Evolutionary conservation across 768 basidiomycete genomes (phyloP), one percentile per base, ranked within the genome.

Genomic region (Gyrodon lividus): DNA sequence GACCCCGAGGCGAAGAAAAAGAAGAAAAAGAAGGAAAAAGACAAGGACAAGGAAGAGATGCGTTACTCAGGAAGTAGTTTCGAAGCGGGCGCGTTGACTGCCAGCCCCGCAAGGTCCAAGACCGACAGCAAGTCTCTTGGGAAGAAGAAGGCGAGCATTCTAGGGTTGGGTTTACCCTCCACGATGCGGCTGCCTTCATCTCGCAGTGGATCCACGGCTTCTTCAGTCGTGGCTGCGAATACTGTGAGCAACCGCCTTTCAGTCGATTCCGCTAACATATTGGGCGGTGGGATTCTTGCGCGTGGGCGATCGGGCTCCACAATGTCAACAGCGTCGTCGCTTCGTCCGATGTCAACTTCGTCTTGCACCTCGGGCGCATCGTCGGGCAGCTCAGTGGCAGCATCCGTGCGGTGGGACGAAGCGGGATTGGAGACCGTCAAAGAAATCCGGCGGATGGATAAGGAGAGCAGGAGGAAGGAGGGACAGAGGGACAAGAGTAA

Each of bases 41-140:
- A 68, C 14, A 66, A 70, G 7, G 61, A 66, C 28, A 72, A 65
- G 46, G 67, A 71, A 55, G 70, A 69, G 20, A 58, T 57, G 23
- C 77, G 81, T 19, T 67, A 73, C 54, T 86, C 84, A 2, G 74
- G 78, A 2, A 82, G 82, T 64, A 83, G 80, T 59, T 89, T 88
- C 58, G 87, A 89, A 62, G 78, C 79, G 0, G 87, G 87, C n/a
- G 69, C 74, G 4, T 72, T 80, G 56, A 77, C 70, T 46, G 68
- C 72, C 8, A 71, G 68, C 34, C 70, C 71, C 19, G 59, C 57
- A 22, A 65, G 57, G 2, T 51, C 59, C 19, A 64, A 51, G 42
- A 46, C 39, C 0, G 62, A 57, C n/a, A 51, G 65, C 1, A 73
- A 72, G 24, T 72, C 75, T 2, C 62, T 70, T 6, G 72, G 79